Evolutionary conservation across 1,139 yeast species (phyloP).

Genomic region (Candida mesenterica): DNA sequence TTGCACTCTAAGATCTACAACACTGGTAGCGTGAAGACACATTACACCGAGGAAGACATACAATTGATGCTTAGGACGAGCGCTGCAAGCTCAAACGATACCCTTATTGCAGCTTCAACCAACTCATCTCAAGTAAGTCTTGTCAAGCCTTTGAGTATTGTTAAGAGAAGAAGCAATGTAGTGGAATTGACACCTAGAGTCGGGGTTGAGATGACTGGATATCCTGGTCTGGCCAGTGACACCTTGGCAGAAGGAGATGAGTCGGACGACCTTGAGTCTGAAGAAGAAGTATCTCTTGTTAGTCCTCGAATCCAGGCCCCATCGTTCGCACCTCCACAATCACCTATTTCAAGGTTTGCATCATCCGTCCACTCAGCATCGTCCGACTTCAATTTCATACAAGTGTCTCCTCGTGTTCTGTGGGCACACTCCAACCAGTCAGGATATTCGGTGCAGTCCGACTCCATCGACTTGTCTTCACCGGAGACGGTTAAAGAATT

Average conservation of each 20-base stretch:
- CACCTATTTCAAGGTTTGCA: not conserved
- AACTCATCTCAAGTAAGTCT: slow-evolving; percentile 6
- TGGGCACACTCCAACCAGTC: slow-evolving; percentile 9
- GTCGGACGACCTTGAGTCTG: not conserved
- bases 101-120: slow-evolving; percentile 25
- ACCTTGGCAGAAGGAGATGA: not conserved
- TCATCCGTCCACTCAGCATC: no score
- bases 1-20: slow-evolving; percentile 47
- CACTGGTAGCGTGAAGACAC: slow-evolving; percentile 30
- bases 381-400: slow-evolving; percentile 1
- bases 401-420: not conserved
- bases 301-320: not conserved
- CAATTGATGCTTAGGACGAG: slow-evolving; percentile 21
- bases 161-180: slow-evolving; percentile 8
- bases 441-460: slow-evolving; percentile 16
- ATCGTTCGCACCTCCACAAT: not conserved
- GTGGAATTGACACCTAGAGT: slow-evolving; percentile 1
- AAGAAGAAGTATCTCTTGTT: not conserved
- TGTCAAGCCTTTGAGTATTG: slow-evolving; percentile 12
- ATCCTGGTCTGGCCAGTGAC: slow-evolving; percentile 5
- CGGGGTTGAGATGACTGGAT: slow-evolving; percentile 1
- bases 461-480: slow-evolving; percentile 11
- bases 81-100: slow-evolving; percentile 21
- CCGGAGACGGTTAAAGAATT: slow-evolving; percentile 14
- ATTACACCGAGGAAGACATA: slow-evolving; percentile 36